Percentiles rank a stretch among this genome's conserved stretches.
These are phyloP conservation scores for Cercospora canescens DNA, from an alignment of 2,329 filamentous ascomycete species.

Conservation along the genomic window DNA sequence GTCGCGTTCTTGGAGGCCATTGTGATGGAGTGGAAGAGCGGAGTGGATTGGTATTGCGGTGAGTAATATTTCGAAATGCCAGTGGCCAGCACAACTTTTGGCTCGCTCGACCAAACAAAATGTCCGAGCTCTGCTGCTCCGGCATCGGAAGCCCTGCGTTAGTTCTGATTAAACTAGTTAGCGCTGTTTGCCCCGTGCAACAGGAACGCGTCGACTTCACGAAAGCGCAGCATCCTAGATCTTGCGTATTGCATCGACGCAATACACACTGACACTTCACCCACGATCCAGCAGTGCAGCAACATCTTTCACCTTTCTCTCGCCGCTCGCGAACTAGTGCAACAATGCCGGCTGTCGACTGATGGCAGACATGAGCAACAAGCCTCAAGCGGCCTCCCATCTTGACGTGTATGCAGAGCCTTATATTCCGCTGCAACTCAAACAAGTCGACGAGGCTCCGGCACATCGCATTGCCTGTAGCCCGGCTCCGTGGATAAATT, in stretches of 20 bases:
- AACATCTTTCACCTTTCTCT: not conserved
- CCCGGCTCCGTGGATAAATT: constrained; percentile 18
- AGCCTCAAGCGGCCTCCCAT: not conserved
- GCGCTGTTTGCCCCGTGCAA: not conserved
- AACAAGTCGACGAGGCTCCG: constrained; percentile 19
- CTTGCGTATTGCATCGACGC: not conserved
- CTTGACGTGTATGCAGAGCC: constrained; percentile 28
- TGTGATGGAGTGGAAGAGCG: constrained; percentile 30
- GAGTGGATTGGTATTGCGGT: constrained; percentile 9
- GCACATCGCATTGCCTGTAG: constrained; percentile 11
- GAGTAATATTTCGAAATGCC: constrained; percentile 2
- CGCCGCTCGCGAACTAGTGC: not conserved
- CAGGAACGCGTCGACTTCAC: not conserved
- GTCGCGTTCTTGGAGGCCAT: constrained; percentile 78
- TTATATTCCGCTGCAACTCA: constrained; percentile 24
- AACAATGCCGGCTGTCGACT: not conserved
- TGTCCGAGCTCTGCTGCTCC: not conserved
- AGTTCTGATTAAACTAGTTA: too few relatives aligned
- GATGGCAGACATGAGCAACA: not conserved
- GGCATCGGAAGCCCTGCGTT: not conserved
- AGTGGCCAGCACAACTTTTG: not conserved
- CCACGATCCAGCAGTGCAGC: not conserved
- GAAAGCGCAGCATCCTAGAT: not conserved
- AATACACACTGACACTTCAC: too few relatives aligned
- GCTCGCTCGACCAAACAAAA: not conserved